phyloP scores from a whole-genome alignment of 768 basidiomycete genomes.

The Serendipita indica region DNA sequence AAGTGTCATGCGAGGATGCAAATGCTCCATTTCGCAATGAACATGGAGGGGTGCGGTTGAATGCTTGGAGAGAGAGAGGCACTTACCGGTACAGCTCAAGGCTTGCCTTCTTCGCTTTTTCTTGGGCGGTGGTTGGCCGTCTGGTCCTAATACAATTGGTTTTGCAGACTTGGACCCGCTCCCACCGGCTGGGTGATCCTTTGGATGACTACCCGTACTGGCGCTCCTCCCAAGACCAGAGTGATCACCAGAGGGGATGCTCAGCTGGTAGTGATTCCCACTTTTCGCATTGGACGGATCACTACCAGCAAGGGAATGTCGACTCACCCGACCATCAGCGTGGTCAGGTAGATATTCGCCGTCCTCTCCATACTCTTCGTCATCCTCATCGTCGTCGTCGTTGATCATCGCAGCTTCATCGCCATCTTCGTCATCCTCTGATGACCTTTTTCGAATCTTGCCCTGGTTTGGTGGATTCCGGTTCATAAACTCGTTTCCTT shows the following conservation, averaged over 20 bases:
- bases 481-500: neutral
- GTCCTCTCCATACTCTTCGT: neutral
- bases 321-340: neutral
- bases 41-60: too few species aligned
- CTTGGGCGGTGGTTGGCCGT: conserved; percentile 37
- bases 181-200: neutral
- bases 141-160: neutral
- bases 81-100: conserved; percentile 69
- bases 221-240: neutral
- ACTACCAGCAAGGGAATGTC: too few species aligned
- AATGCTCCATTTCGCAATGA: too few species aligned
- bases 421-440: neutral
- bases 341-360: neutral
- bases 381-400: conserved; percentile 2
- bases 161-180: neutral
- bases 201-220: too few species aligned
- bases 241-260: neutral
- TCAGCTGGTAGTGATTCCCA: neutral
- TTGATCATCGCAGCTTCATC: conserved; percentile 4
- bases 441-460: neutral
- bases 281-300: too few species aligned
- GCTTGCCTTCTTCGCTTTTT: conserved; percentile 74
- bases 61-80: conserved; percentile 11
- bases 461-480: neutral
- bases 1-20: too few species aligned